Evolutionary conservation across 257 asterid species (phyloP), one percentile per base, ranked within the genome.

Genomic region (Lycium ferocissimum): DNA sequence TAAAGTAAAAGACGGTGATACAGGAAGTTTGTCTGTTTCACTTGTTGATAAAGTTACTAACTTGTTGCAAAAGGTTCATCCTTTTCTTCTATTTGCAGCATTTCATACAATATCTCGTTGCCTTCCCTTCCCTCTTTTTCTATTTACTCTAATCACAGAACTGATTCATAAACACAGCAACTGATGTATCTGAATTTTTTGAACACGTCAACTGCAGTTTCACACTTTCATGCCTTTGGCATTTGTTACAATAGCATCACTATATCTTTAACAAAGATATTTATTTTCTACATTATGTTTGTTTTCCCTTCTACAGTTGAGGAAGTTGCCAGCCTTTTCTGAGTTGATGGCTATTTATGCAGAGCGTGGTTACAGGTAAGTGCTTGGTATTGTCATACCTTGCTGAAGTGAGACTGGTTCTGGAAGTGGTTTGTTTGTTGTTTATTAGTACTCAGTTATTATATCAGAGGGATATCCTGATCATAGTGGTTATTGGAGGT

Each of bases 351-450:
- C 89, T 82, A 94, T 91, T 87, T 97, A 97, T 81, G 79, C 92
- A 26, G 90, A 90, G 83, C 93, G 87, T 82, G 95, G 97, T 89
- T 94, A 95, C 94, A 92, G 99, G 99, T 95, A 86, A 80, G 37
- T 82, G 61, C 87, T 84, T 38, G 6, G 8, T 65, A 63, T 83
- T 61, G 67, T 83, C 84, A 84, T 67, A 22, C 56, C 37, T 71
- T 72, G 65, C 15, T n/a, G 62, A 56, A 33, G 35, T 26, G 84
- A 75, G 43, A 49, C 70, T 70, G 70, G 58, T 58, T 26, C 57
- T 67, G 57, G 14, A 56, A 76, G 59, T 69, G 71, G 54, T 57
- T 49, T 40, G 62, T 76, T 47, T 86, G 75, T 76, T 76, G 66
- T 76, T 49, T 76, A 51, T 14, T 49, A 47, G 10, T 33, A 6